phyloP scores from a whole-genome alignment of 805 yeast genomes.

The Saccharomycopsis capsularis region DNA sequence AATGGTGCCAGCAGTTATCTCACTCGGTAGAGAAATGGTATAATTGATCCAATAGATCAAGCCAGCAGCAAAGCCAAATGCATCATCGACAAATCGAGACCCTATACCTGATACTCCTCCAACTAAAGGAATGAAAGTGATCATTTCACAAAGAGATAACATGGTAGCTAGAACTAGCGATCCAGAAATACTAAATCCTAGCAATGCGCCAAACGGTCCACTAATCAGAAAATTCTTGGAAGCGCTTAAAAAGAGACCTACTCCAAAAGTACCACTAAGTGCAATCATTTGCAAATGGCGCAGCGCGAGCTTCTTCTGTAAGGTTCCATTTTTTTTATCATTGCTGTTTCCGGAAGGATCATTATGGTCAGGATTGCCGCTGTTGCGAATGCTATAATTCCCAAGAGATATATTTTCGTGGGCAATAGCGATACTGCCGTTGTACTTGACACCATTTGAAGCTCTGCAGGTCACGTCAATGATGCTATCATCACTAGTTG shows the following conservation, averaged over 20 bases:
- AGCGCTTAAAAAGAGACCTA: conserved; percentile 60
- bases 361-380: not conserved
- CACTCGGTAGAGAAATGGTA: conserved; percentile 68
- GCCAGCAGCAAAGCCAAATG: conserved; percentile 69
- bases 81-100: conserved; percentile 69
- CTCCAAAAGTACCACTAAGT: conserved; percentile 73
- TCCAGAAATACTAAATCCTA: conserved; percentile 63
- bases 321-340: not conserved
- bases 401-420: too few relatives aligned
- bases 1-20: conserved; percentile 72
- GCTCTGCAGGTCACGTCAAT: too few relatives aligned
- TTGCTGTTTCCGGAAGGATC: not conserved
- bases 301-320: conserved; percentile 51
- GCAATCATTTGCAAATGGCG: conserved; percentile 75
- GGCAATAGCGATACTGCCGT: too few relatives aligned
- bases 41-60: conserved; percentile 70
- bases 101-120: conserved; percentile 73
- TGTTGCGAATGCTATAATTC: too few relatives aligned
- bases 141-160: conserved; percentile 75
- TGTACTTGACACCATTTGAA: too few relatives aligned
- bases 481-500: too few relatives aligned
- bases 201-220: conserved; percentile 69
- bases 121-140: conserved; percentile 69
- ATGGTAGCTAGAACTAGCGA: conserved; percentile 60
- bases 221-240: conserved; percentile 69